These are phyloP conservation scores for Marasmius fiardii DNA, from an alignment of 1,284 basidiomycete species.

Conservation along the genomic window DNA sequence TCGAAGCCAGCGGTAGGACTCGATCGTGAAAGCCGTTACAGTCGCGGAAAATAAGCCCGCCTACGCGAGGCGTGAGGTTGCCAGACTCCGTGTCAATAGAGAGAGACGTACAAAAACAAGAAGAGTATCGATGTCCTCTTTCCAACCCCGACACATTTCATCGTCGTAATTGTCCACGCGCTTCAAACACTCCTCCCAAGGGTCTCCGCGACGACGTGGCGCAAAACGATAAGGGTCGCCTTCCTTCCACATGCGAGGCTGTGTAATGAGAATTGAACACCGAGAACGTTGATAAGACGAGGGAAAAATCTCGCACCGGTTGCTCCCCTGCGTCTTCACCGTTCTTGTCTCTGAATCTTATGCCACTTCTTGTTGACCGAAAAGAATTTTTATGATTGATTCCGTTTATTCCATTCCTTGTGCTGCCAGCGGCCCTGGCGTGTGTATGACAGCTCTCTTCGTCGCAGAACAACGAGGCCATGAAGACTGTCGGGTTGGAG, in stretches of 20 bases:
- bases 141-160: conserved; percentile 18
- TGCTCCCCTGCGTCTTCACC: neutral
- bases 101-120: conserved; percentile 18
- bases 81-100: neutral
- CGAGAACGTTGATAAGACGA: neutral
- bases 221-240: conserved; percentile 6
- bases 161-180: conserved; percentile 14
- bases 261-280: neutral
- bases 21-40: conserved; percentile 19
- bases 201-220: conserved; percentile 3
- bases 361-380: neutral
- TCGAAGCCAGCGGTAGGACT: conserved; percentile 20
- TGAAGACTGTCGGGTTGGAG: neutral
- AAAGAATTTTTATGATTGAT: neutral
- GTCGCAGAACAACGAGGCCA: neutral
- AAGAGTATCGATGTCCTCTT: conserved; percentile 19
- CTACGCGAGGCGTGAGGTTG: conserved; percentile 3
- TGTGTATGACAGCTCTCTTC: neutral
- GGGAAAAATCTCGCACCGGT: neutral
- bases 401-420: neutral
- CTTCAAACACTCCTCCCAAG: conserved; percentile 12
- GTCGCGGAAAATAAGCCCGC: conserved; percentile 20
- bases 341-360: neutral
- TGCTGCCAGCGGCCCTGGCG: neutral
- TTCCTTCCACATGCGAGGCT: conserved; percentile 8